These are phyloP conservation scores for Pouteria campechiana DNA, from an alignment of 179 eudicot genomes.

Conservation along the genomic window DNA sequence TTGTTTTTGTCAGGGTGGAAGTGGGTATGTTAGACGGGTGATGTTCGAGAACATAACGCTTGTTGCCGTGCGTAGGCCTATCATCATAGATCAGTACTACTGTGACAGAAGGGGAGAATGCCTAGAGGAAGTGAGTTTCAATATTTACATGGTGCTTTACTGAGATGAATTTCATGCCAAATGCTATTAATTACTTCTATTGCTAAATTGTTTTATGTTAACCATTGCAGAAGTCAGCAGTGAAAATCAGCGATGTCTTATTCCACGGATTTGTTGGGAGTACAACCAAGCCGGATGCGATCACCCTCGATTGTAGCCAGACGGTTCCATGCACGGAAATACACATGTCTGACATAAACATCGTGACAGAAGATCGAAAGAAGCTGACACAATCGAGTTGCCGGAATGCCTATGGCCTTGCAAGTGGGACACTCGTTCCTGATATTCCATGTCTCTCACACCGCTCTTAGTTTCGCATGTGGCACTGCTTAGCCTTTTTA, in stretches of 20 bases:
- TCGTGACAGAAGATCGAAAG: background rate
- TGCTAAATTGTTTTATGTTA: background rate
- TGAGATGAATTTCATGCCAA: too few species aligned
- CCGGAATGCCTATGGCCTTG: slow-evolving; percentile 1
- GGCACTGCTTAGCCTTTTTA: too few species aligned
- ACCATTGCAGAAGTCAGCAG: slow-evolving; percentile 17
- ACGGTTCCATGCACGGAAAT: slow-evolving; percentile 20
- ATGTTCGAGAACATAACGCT: slow-evolving; percentile 12
- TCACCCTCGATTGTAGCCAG: slow-evolving; percentile 30
- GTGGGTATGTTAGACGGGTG: slow-evolving; percentile 22
- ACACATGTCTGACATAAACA: slow-evolving; percentile 9
- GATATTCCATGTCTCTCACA: background rate
- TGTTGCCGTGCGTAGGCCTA: slow-evolving; percentile 10
- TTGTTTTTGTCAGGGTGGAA: slow-evolving; percentile 23
- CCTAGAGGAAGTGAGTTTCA: background rate
- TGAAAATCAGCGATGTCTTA: slow-evolving; percentile 22
- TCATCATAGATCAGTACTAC: slow-evolving; percentile 26
- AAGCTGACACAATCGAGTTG: background rate
- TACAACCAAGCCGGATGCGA: slow-evolving; percentile 21
- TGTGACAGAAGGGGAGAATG: slow-evolving; percentile 4
- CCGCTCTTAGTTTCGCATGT: too few species aligned
- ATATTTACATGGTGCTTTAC: too few species aligned
- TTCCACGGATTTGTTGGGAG: slow-evolving; percentile 31
- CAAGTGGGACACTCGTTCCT: slow-evolving; percentile 1
- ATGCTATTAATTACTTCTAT: too few species aligned